phyloP scores from a whole-genome alignment of 2,329 filamentous ascomycete genomes.

The Acephala macrosclerotiorum region DNA sequence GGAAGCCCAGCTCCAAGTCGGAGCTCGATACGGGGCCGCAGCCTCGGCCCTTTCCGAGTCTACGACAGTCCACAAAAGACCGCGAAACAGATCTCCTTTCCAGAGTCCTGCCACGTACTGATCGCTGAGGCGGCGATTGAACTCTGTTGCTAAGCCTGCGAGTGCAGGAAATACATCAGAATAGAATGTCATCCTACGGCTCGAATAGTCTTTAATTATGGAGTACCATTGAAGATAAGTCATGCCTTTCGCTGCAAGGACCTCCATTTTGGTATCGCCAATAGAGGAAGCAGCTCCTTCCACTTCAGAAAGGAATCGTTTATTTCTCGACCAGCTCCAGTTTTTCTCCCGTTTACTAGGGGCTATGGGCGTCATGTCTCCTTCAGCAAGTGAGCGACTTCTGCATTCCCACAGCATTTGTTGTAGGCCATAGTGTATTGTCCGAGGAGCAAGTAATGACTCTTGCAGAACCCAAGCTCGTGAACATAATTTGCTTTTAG shows the following conservation, averaged over 20 bases:
- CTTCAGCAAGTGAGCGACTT: slow-evolving; percentile 21
- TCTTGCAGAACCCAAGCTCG: slow-evolving; percentile 26
- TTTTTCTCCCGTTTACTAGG: slow-evolving; percentile 14
- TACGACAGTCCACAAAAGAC: slow-evolving; percentile 19
- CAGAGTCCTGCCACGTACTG: slow-evolving; percentile 20
- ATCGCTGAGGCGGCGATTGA: slow-evolving; percentile 17
- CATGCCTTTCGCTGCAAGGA: slow-evolving; percentile 4
- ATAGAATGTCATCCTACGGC: slow-evolving; percentile 13
- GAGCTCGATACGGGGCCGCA: slow-evolving; percentile 21
- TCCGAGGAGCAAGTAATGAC: slow-evolving; percentile 23
- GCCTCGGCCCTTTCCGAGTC: slow-evolving; percentile 9
- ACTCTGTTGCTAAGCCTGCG: slow-evolving; percentile 21
- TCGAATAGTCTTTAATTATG: slow-evolving; percentile 17
- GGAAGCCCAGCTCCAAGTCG: slow-evolving; percentile 27
- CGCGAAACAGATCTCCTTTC: slow-evolving; percentile 21
- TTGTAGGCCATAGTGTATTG: slow-evolving; percentile 17
- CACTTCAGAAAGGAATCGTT: slow-evolving; percentile 13
- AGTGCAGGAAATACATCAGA: slow-evolving; percentile 22
- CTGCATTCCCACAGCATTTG: slow-evolving; percentile 28
- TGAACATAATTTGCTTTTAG: slow-evolving; percentile 16
- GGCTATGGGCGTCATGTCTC: slow-evolving; percentile 18
- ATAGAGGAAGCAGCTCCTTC: background rate
- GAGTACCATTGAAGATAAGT: slow-evolving; percentile 22
- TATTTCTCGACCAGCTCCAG: slow-evolving; percentile 20
- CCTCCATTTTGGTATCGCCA: background rate